Evolutionary conservation across 768 basidiomycete genomes (phyloP), one percentile per base, ranked within the genome.

Genomic region (Leccinum rimulosum): DNA sequence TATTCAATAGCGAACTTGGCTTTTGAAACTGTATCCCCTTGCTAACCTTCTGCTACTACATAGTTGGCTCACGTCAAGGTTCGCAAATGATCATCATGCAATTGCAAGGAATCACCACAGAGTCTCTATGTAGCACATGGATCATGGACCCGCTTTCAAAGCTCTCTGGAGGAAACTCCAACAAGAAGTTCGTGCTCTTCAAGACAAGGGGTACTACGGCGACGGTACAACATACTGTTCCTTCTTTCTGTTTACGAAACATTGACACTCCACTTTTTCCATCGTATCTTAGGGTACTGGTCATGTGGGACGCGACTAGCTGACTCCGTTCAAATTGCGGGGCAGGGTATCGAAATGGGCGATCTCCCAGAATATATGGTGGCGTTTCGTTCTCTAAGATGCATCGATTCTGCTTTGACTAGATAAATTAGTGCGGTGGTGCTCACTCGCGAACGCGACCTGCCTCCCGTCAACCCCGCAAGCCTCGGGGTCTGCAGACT

Each of bases 1-100:
- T 93, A 64, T 59, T 54, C 35, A 30, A 35, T 22, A 33, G 47
- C 17, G 27, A 54, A 74, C 70, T 52, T 50, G 28, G 52, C 50
- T 50, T 43, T 22, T 40, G n/a, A n/a, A 19, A 43, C 50, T 53
- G 56, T 11, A 58, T 22, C 28, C 60, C 14, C 30, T 54, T 53
- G 9, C 52, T 63, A 43, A 64, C 50, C 25, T 58, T 45, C 28
- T 45, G 57, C 8, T 36, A 35, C 14, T 66, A 22, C 22, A 22
- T 22, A 93, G 91, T 76, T 93, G 35, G 91, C 91, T 4, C 91
- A 93, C 68, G 91, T 89, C 64, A 87, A 89, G 81, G 91, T 88
- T 59, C 49, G 69, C 49, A 35, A 50, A 40, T 9, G 25, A 50
- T 45, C 30, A 19, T 36, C 48, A 17, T 56, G 45, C 50, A 12